Evolutionary conservation across 1,139 yeast genomes (phyloP), one percentile per base, ranked within the genome.

Genomic region (Suhomyces guaymorum): DNA sequence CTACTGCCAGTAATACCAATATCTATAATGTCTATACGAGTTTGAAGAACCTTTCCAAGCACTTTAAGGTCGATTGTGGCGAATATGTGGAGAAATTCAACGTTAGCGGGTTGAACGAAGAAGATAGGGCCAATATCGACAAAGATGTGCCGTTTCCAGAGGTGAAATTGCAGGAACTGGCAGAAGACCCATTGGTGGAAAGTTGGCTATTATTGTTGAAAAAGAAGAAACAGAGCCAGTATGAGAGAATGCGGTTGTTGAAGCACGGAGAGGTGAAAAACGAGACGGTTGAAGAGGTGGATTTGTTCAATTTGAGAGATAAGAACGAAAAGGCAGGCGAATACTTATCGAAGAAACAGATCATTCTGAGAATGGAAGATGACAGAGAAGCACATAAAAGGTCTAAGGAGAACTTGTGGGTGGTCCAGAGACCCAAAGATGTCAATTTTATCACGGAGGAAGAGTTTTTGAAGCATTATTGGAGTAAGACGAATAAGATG

Each of bases 301-400:
- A 57, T 14, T 47, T 68, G 51, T 70, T 70, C 45, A 50, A 52
- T 32, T 35, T 57, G n/a, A 46, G 61, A 29, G 58, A 54, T 2
- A 56, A 56, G 31, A 54, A 51, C 12, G 58, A 50, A 23, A 44
- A 41, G 11, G 45, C 55, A 19, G 44, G 55, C 27, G 49, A 55
- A 24, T 47, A 57, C 30, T 52, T 73, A 10, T 56, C 79, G 2
- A 70, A 70, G 37, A 70, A 74, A 30, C 83, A 82, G 46, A 79
- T 84, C 10, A 55, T 84, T n/a, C 66, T 75, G 24, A 66, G 96
- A 41, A 85, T 88, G 79, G 95, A 88, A 54, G 92, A 84, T 43
- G 96, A 88, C 54, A 64, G 96, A 46, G 96, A 88, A 54, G 67
- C 92, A 7, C 88, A 84, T 47, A 88, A 88, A 53, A 71, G 85